phyloP scores from a whole-genome alignment of 768 basidiomycete species.

The Omphalotus guepiniiformis region DNA sequence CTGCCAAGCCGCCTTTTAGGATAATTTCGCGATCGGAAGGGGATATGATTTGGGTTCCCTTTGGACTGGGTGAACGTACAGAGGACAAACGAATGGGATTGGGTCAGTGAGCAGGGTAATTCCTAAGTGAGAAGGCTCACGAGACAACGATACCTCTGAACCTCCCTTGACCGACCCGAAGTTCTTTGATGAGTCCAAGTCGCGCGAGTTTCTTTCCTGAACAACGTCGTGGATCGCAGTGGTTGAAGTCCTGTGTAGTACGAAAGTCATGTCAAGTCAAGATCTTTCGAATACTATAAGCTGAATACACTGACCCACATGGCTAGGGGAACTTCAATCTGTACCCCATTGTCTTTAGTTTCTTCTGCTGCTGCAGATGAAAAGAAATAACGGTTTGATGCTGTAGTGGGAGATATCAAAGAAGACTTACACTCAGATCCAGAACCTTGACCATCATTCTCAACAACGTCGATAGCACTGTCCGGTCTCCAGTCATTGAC shows the following conservation, averaged over 20 bases:
- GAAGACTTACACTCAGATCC: slow-evolving; percentile 23
- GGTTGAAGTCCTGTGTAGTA: slow-evolving; percentile 79
- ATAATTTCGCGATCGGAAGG: slow-evolving; percentile 85
- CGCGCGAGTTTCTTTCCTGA: slow-evolving; percentile 91
- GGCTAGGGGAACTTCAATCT: slow-evolving; percentile 73
- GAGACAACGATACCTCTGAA: slow-evolving; percentile 94
- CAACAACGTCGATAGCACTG: slow-evolving; percentile 49
- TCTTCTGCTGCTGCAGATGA: slow-evolving; percentile 14
- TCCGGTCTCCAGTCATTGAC: slow-evolving; percentile 41
- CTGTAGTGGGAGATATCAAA: not conserved
- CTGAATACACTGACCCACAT: slow-evolving; percentile 71
- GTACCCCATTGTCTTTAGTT: slow-evolving; percentile 18
- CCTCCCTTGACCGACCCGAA: slow-evolving; percentile 70
- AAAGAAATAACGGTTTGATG: not conserved
- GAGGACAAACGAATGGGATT: not conserved
- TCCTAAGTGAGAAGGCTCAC: slow-evolving; percentile 43
- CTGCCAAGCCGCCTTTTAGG: slow-evolving; percentile 72
- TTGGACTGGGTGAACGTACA: slow-evolving; percentile 52
- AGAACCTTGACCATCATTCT: slow-evolving; percentile 32
- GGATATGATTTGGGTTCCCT: slow-evolving; percentile 72
- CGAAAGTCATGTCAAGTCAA: not conserved
- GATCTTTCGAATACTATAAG: not conserved
- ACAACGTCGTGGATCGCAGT: slow-evolving; percentile 85
- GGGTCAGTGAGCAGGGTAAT: not conserved
- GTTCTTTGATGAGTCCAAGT: slow-evolving; percentile 77